Evolutionary conservation across 2,329 filamentous ascomycete genomes (phyloP).

Genomic region (Acephala macrosclerotiorum): DNA sequence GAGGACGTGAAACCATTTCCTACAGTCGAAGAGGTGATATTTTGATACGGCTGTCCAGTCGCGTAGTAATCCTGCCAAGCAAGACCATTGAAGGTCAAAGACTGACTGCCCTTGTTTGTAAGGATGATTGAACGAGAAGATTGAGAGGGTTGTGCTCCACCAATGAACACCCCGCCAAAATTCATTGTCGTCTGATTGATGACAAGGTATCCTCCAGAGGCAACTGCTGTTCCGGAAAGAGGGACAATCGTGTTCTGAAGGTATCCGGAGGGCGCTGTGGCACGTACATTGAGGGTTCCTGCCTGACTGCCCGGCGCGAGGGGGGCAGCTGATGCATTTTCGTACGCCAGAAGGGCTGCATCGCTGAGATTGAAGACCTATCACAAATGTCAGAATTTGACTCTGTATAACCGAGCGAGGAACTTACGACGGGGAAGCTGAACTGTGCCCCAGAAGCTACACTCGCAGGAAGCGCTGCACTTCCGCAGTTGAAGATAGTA

Average conservation of each 20-base stretch:
- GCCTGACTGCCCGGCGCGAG: background rate
- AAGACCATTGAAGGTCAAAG: constrained; percentile 16
- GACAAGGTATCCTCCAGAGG: background rate
- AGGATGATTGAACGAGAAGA: background rate
- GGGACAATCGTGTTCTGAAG: constrained; percentile 3
- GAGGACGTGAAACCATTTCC: constrained; percentile 18
- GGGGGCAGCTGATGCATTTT: background rate
- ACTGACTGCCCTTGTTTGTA: constrained; percentile 1
- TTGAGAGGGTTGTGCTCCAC: background rate
- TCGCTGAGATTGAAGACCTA: constrained; percentile 18
- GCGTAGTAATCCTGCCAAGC: constrained; percentile 16
- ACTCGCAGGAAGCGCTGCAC: constrained; percentile 11
- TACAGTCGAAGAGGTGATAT: constrained; percentile 11
- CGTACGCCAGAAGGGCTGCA: background rate
- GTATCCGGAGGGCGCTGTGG: background rate
- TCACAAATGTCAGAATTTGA: background rate
- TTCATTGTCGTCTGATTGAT: constrained; percentile 5
- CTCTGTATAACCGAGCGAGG: background rate
- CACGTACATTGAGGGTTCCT: constrained; percentile 5
- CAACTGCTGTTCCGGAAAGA: background rate
- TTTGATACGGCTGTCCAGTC: background rate
- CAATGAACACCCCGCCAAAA: constrained; percentile 12
- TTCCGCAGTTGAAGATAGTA: constrained; percentile 1
- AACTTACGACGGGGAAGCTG: constrained; percentile 10
- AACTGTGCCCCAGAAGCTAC: constrained; percentile 14